Base-by-base conservation (phyloP, 2,329 filamentous ascomycete species). In the Pseudofabraea citricarpa region DNA sequence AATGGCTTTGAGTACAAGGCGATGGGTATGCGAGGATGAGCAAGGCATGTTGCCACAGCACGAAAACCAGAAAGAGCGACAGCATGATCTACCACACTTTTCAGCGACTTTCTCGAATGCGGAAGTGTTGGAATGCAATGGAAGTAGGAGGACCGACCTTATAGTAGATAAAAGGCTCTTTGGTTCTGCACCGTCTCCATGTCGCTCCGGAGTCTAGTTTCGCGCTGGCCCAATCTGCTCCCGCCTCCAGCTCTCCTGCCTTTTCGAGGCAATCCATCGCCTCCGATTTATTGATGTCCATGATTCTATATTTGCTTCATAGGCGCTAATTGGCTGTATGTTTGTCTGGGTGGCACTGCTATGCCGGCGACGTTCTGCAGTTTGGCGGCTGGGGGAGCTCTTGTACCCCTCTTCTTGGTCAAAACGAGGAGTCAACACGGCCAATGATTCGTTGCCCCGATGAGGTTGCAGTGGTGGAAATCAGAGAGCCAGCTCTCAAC, bases 241-340 rank as follows among this genome's bases (percentile, higher is more conserved):
- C 35, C 43, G 36, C 26, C 51, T 37, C 53, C 42, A 51, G 50
- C 45, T 52, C 51, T 32, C n/a, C n/a, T n/a, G n/a, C n/a, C n/a
- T n/a, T n/a, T n/a, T n/a, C n/a, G n/a, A 46, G 36, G 38, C 49
- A 47, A 31, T 33, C 36, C 40, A 46, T 41, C 32, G 36, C 27
- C 37, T 22, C 21, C 41, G 44, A 40, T 27, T 45, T 40, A 42
- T 36, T 22, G n/a, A 29, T 35, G 36, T 21, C 37, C 36, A 51
- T 47, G 10, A n/a, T n/a, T 22, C 19, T 37, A 21, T 13, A 22
- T 12, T 9, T 18, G 21, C 10, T 37, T 12, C 27, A 31, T 31
- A 31, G 9, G 27, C 16, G 16, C 27, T 31, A 31, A n/a, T n/a
- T n/a, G n/a, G n/a, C n/a, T n/a, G n/a, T n/a, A n/a, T n/a, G n/a